Evolutionary conservation across 768 basidiomycete species (phyloP).

Genomic region (Hygrocybe coccinea): DNA sequence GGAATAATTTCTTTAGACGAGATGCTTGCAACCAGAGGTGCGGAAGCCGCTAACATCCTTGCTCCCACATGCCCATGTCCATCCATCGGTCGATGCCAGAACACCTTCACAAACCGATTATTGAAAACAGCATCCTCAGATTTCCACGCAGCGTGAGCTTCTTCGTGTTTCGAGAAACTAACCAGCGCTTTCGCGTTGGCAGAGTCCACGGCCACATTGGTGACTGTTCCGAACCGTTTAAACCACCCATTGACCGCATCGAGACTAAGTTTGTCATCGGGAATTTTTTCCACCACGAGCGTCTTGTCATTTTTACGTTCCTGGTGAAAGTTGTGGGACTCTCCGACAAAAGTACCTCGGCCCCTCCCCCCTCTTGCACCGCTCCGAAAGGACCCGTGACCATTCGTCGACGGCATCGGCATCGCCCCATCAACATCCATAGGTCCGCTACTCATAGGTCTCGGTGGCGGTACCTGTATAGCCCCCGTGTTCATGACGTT

Average conservation of each 20-base stretch:
- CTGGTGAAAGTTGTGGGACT: conserved; percentile 61
- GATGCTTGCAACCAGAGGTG: conserved; percentile 67
- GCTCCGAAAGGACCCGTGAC: conserved; percentile 30
- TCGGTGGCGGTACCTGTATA: conserved; percentile 20
- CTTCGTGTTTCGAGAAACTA: conserved; percentile 76
- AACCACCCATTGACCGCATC: conserved; percentile 84
- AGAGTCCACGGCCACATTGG: conserved; percentile 85
- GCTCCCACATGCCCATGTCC: conserved; percentile 80
- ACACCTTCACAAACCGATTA: conserved; percentile 91
- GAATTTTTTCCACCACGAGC: conserved; percentile 92
- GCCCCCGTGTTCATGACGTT: not conserved
- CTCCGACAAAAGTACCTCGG: conserved; percentile 59
- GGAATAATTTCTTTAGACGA: conserved; percentile 30
- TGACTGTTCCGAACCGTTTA: conserved; percentile 86
- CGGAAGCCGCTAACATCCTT: conserved; percentile 77
- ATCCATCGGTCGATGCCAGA: conserved; percentile 92
- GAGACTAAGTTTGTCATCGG: conserved; percentile 72
- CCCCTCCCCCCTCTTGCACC: conserved; percentile 34
- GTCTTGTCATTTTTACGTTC: conserved; percentile 71
- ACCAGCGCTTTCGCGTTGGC: conserved; percentile 74
- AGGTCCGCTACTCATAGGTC: conserved; percentile 22
- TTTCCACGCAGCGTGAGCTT: conserved; percentile 88
- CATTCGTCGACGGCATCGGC: conserved; percentile 27
- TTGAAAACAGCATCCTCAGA: conserved; percentile 92
- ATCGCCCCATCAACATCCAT: conserved; percentile 31